Conservation (phyloP, 257 asterid genomes). For the Jaltomata sinuosa region DNA sequence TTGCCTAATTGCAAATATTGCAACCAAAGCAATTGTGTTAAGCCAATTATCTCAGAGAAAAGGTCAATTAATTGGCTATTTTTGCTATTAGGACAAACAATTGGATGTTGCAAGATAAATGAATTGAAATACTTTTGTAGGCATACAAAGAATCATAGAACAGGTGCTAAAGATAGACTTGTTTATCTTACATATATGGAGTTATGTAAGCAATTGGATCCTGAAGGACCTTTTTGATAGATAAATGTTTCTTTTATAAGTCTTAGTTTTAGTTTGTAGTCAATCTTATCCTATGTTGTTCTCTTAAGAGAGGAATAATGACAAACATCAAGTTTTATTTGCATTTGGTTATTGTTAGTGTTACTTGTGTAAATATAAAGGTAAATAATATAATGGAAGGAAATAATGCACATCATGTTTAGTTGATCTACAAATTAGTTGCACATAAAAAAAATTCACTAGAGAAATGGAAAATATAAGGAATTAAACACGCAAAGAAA, state of each 20-base stretch:
- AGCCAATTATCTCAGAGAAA: neutral
- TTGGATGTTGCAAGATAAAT: slow-evolving; percentile 7
- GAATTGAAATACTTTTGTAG: slow-evolving; percentile 9
- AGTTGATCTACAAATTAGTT: too few species aligned
- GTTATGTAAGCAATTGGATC: slow-evolving; percentile 14
- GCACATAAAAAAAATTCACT: too few species aligned
- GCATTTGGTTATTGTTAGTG: neutral
- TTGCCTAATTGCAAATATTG: slow-evolving; percentile 8
- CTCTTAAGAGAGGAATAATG: neutral
- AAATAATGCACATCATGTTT: too few species aligned
- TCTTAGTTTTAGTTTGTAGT: neutral
- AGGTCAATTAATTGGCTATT: slow-evolving; percentile 12
- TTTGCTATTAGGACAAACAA: slow-evolving; percentile 4
- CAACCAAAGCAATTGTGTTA: slow-evolving; percentile 8
- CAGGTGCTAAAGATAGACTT: slow-evolving; percentile 13
- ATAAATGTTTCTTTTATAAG: neutral
- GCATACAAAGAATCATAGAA: slow-evolving; percentile 9
- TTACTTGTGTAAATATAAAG: too few species aligned
- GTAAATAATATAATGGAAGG: too few species aligned
- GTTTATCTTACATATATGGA: slow-evolving; percentile 10
- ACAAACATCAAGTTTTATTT: neutral
- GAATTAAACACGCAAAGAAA: too few species aligned
- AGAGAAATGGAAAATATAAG: too few species aligned
- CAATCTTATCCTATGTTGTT: neutral
- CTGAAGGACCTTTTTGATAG: neutral